Percentiles rank a stretch among this genome's conserved stretches.
These are phyloP conservation scores for Dichotomocladium elegans DNA, from an alignment of 371 early-diverging fungal genomes.

Conservation along the genomic window DNA sequence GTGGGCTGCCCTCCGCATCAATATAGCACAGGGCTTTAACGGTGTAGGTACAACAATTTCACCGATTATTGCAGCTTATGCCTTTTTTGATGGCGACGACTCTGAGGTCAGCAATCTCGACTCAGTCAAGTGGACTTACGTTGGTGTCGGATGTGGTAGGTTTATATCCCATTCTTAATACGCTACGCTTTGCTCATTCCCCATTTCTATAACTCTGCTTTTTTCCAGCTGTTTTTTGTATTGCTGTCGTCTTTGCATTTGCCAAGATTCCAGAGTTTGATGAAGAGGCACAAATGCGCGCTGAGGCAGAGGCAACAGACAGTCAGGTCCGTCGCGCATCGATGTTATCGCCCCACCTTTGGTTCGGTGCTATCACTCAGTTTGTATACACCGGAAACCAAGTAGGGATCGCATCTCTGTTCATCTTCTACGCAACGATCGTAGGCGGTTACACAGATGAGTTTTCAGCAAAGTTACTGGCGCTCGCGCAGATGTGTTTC, in stretches of 20 bases:
- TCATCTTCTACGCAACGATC: slow-evolving; percentile 32
- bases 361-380: slow-evolving; percentile 34
- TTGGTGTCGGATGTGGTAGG: slow-evolving; percentile 43
- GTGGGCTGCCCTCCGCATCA: slow-evolving; percentile 37
- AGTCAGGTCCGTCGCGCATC: slow-evolving; percentile 20
- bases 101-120: slow-evolving; percentile 14
- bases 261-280: slow-evolving; percentile 42
- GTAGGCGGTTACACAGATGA: slow-evolving; percentile 30
- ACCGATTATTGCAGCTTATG: slow-evolving; percentile 43
- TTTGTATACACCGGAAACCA: slow-evolving; percentile 46
- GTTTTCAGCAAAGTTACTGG: slow-evolving; percentile 24
- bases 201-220: too few species aligned
- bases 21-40: slow-evolving; percentile 42
- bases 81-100: slow-evolving; percentile 39
- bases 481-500: slow-evolving; percentile 38
- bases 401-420: slow-evolving; percentile 40
- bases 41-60: slow-evolving; percentile 39
- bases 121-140: slow-evolving; percentile 45
- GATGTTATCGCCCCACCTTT: slow-evolving; percentile 35
- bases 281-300: slow-evolving; percentile 28
- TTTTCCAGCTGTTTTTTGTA: slow-evolving; percentile 28
- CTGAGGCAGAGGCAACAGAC: slow-evolving; percentile 17
- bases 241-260: slow-evolving; percentile 41
- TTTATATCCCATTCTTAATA: too few species aligned
- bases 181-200: too few species aligned